phyloP scores from a whole-genome alignment of 495 filamentous ascomycete species.

The Xylaria grammica region DNA sequence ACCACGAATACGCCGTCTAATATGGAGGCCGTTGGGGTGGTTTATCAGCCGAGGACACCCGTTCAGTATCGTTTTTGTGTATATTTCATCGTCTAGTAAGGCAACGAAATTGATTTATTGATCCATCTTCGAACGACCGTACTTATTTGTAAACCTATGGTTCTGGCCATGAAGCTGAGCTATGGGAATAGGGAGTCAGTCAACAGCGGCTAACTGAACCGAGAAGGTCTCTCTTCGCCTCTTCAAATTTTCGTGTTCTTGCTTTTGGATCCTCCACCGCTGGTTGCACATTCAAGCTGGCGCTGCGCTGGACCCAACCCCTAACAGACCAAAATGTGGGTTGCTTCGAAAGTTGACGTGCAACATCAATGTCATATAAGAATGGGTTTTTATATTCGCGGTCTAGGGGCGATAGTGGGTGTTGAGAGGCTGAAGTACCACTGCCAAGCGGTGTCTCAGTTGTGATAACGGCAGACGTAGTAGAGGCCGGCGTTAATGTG shows the following conservation, averaged over 20 bases:
- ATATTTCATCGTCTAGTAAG: not conserved
- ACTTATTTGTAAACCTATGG: not conserved
- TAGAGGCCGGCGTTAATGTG: slow-evolving; percentile 23
- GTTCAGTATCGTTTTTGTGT: not conserved
- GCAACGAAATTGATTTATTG: not conserved
- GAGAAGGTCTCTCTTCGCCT: slow-evolving; percentile 45
- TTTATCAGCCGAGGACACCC: not conserved
- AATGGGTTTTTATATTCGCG: slow-evolving; percentile 42
- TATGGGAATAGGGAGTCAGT: not conserved
- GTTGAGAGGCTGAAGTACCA: slow-evolving; percentile 17
- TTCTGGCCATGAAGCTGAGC: not conserved
- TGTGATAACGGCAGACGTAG: slow-evolving; percentile 21
- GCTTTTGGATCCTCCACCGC: slow-evolving; percentile 33
- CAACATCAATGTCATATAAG: slow-evolving; percentile 41
- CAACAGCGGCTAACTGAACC: slow-evolving; percentile 31
- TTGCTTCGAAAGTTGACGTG: slow-evolving; percentile 45
- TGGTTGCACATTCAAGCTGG: slow-evolving; percentile 16
- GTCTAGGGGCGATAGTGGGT: slow-evolving; percentile 35
- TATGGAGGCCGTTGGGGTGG: not conserved
- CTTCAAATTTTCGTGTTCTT: slow-evolving; percentile 40
- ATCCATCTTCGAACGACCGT: slow-evolving; percentile 8
- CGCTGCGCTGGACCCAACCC: slow-evolving; percentile 45
- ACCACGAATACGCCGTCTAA: not conserved
- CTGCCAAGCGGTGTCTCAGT: slow-evolving; percentile 17
- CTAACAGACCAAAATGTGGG: slow-evolving; percentile 43